Evolutionary conservation across 2,329 filamentous ascomycete genomes (phyloP).

Genomic region (Coniosporium uncinatum): DNA sequence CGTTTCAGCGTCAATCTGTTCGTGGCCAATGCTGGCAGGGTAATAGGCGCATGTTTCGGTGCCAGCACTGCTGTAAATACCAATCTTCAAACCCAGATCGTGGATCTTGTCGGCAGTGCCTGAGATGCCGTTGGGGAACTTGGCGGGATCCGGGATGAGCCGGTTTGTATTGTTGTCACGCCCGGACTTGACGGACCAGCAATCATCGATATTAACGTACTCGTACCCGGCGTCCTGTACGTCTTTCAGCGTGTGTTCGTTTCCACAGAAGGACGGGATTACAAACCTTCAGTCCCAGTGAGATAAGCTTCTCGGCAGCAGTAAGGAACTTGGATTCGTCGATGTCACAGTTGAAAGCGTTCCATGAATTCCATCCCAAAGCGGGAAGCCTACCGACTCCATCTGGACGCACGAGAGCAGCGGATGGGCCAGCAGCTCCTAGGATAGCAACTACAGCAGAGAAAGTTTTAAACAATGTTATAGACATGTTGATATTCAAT

Average conservation of each 20-base stretch:
- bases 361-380: conserved; percentile 44
- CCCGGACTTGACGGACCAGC: conserved; percentile 42
- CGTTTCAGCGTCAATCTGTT: conserved; percentile 48
- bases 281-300: conserved; percentile 36
- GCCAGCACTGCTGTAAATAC: conserved; percentile 56
- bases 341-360: conserved; percentile 45
- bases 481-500: too few species aligned
- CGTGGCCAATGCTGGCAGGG: conserved; percentile 49
- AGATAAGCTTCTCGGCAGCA: conserved; percentile 40
- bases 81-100: conserved; percentile 51
- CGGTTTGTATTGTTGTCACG: conserved; percentile 35
- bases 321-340: conserved; percentile 42
- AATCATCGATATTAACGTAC: conserved; percentile 58
- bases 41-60: conserved; percentile 48
- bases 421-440: background rate
- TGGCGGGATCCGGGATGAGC: conserved; percentile 28
- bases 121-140: conserved; percentile 54
- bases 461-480: background rate
- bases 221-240: conserved; percentile 44
- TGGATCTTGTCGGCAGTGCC: conserved; percentile 49
- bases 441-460: background rate
- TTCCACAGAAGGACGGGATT: background rate
- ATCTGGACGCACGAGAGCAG: background rate
- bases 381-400: conserved; percentile 13
- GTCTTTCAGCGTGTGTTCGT: background rate